phyloP scores from a whole-genome alignment of 805 yeast species.

The Schizosaccharomyces lindneri region DNA sequence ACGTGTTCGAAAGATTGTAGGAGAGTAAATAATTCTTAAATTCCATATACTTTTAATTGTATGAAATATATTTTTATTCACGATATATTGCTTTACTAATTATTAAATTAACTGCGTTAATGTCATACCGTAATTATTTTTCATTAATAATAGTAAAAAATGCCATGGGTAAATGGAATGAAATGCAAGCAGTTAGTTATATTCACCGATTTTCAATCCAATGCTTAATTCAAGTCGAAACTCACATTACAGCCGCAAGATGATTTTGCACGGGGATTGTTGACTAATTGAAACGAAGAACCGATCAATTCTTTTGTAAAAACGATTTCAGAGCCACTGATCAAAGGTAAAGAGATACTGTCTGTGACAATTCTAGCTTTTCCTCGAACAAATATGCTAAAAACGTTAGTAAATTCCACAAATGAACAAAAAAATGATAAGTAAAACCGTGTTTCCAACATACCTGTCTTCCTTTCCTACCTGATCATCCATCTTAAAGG shows the following conservation, averaged over 20 bases:
- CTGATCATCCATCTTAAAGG: background rate
- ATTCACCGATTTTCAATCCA: background rate
- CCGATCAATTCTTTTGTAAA: conserved; percentile 86
- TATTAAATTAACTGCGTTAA: no score
- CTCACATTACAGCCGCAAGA: conserved; percentile 30
- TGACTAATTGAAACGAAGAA: conserved; percentile 73
- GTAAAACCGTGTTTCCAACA: background rate
- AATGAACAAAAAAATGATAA: no score
- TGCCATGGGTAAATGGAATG: no score
- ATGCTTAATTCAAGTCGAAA: background rate
- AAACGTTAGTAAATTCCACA: no score
- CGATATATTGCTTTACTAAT: no score
- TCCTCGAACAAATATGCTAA: conserved; percentile 36
- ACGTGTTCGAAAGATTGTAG: conserved; percentile 83
- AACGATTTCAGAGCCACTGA: conserved; percentile 68
- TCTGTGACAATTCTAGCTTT: conserved; percentile 60
- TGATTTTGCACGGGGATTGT: conserved; percentile 64
- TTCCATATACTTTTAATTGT: conserved; percentile 6
- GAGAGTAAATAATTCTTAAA: conserved; percentile 27
- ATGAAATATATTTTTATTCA: no score
- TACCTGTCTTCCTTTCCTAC: conserved; percentile 15
- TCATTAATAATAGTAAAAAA: no score
- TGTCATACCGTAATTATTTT: no score
- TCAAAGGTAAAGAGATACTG: conserved; percentile 49
- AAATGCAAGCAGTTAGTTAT: no score